Evolutionary conservation across 306 rosid species (phyloP), one percentile per base, ranked within the genome.

Genomic region (Vigna nakashimae): DNA sequence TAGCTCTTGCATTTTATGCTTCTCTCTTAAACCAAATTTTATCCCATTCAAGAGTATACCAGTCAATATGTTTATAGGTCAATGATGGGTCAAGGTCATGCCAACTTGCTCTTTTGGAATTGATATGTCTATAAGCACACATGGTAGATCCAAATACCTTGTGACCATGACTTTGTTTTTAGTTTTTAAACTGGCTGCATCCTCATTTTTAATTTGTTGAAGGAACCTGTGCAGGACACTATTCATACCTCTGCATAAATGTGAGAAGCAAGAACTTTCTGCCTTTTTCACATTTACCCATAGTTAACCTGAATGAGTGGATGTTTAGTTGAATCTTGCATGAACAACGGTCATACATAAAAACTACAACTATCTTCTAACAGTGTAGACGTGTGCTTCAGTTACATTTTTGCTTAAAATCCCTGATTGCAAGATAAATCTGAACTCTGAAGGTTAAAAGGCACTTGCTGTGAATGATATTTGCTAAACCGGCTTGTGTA

Each of bases 1-100:
- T 43, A 80, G 40, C 32, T 80, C 49, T 53, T 69, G 74, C 74
- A 72, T 42, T 9, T n/a, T 67, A 55, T 71, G 57, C 79, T 64
- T 50, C 32, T 67, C 71, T 11, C 64, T 24, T 56, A n/a, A 38
- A 76, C 48, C 42, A 51, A 62, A 36, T 53, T 63, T 53, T 24
- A 69, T 14, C 22, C 62, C 59, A 36, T 55, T 57, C n/a, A 36
- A 20, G 36, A 74, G 34, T 46, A 18, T 49, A 28, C 50, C 4
- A 3, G 63, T 42, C 38, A 12, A 16, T 65, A 26, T 40, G 8
- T 8, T 8, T 9, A 9, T 50, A 76, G 13, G 43, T 77, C 50
- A 58, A 32, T 51, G 65, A 11, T 65, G 20, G 72, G 56, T 52
- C 63, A 20, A 13, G 67, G 59, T 78, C 38, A 49, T 78, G 57